phyloP scores from a whole-genome alignment of 2,329 filamentous ascomycete species.

The Penicillium sclerotigenum region DNA sequence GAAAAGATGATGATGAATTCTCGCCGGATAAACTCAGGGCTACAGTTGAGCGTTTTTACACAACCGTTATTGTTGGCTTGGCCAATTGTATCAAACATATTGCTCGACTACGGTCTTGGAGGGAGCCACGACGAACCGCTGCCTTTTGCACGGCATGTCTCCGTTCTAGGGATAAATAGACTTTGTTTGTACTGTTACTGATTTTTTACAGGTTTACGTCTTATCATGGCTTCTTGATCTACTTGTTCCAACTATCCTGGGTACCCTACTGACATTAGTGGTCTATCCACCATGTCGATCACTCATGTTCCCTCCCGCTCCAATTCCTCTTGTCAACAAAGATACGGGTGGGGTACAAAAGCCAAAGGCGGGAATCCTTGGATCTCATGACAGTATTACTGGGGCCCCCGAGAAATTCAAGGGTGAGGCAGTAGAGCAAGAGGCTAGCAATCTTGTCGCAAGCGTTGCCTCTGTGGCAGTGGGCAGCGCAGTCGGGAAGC shows the following conservation, averaged over 20 bases:
- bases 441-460: slow-evolving; percentile 76
- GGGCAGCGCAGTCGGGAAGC: slow-evolving; percentile 72
- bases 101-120: slow-evolving; percentile 73
- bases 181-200: neutral
- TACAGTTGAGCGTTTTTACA: slow-evolving; percentile 76
- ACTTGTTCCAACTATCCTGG: slow-evolving; percentile 60
- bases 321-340: slow-evolving; percentile 67
- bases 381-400: slow-evolving; percentile 72
- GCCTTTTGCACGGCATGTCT: slow-evolving; percentile 58
- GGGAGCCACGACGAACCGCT: slow-evolving; percentile 65
- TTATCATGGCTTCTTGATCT: slow-evolving; percentile 70
- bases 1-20: slow-evolving; percentile 79
- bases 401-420: slow-evolving; percentile 80
- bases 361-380: slow-evolving; percentile 70
- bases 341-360: slow-evolving; percentile 73
- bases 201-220: slow-evolving; percentile 46
- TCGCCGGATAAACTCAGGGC: slow-evolving; percentile 77
- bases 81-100: slow-evolving; percentile 70
- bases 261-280: slow-evolving; percentile 63
- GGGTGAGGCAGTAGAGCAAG: slow-evolving; percentile 78
- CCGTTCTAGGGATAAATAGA: neutral
- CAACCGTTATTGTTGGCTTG: slow-evolving; percentile 68
- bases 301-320: slow-evolving; percentile 72
- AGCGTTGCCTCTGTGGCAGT: slow-evolving; percentile 69
- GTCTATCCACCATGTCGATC: slow-evolving; percentile 60